phyloP scores from a whole-genome alignment of 192 early-diverging fungal species.

The Oehlia diaphana region DNA sequence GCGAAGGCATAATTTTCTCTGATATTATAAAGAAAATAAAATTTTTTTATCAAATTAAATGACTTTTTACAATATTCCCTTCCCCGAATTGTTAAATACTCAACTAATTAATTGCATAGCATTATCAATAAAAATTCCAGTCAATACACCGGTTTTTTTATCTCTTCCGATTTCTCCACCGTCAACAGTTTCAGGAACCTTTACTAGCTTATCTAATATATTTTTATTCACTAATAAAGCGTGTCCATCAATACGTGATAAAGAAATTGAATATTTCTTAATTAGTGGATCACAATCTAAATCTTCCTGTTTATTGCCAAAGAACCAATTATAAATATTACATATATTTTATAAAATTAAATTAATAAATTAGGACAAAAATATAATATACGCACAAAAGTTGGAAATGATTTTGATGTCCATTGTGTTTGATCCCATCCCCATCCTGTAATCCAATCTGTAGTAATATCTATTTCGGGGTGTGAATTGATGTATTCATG shows the following conservation, averaged over 20 bases:
- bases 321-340: too few relatives aligned
- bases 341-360: not conserved
- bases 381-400: slow-evolving; percentile 25
- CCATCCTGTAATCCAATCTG: slow-evolving; percentile 45
- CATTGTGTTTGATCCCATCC: slow-evolving; percentile 61
- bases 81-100: not conserved
- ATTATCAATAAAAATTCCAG: slow-evolving; percentile 55
- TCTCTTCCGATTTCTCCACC: slow-evolving; percentile 39
- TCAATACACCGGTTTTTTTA: slow-evolving; percentile 27
- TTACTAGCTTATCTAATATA: slow-evolving; percentile 23
- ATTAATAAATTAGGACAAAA: not conserved
- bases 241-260: slow-evolving; percentile 50
- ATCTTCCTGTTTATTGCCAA: slow-evolving; percentile 33
- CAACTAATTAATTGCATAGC: slow-evolving; percentile 49
- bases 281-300: slow-evolving; percentile 43
- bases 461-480: slow-evolving; percentile 1
- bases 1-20: slow-evolving; percentile 31
- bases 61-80: not conserved
- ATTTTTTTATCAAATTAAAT: not conserved
- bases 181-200: slow-evolving; percentile 24
- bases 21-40: not conserved
- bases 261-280: slow-evolving; percentile 40
- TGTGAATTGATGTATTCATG: not conserved
- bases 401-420: slow-evolving; percentile 40
- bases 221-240: slow-evolving; percentile 49